These are phyloP conservation scores for Malassezia sympodialis DNA, from an alignment of 1,284 basidiomycete genomes.

Conservation along the genomic window DNA sequence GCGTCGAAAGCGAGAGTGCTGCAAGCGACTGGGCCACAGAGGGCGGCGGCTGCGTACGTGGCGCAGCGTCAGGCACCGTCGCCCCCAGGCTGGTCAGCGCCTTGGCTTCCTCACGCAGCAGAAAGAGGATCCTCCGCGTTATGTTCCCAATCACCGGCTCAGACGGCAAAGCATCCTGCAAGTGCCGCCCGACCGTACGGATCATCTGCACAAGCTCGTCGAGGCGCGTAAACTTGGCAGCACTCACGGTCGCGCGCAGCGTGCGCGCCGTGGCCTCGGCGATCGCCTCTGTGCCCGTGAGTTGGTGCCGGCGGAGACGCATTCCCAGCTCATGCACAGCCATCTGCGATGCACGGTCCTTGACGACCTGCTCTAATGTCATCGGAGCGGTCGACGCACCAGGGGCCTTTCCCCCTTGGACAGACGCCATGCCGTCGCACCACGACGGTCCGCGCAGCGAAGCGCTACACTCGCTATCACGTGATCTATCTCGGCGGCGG, in stretches of 20 bases:
- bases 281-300: slow-evolving; percentile 50
- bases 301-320: slow-evolving; percentile 25
- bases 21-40: slow-evolving; percentile 23
- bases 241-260: slow-evolving; percentile 75
- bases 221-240: slow-evolving; percentile 73
- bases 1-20: slow-evolving; percentile 21
- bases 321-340: slow-evolving; percentile 28
- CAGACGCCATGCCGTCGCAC: not conserved
- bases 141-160: slow-evolving; percentile 92
- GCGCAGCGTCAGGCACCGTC: not conserved
- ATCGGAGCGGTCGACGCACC: not conserved
- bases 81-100: slow-evolving; percentile 24
- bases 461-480: not conserved
- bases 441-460: not conserved
- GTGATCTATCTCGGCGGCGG: slow-evolving; percentile 5
- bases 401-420: not conserved
- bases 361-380: slow-evolving; percentile 14
- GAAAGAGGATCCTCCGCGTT: slow-evolving; percentile 76
- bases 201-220: slow-evolving; percentile 75
- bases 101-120: slow-evolving; percentile 71
- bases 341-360: slow-evolving; percentile 24
- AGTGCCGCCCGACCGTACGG: slow-evolving; percentile 63
- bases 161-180: slow-evolving; percentile 73
- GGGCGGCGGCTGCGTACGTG: slow-evolving; percentile 7
- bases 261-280: slow-evolving; percentile 80